Conservation (phyloP, 169 alveolate genomes). For the Plasmodium ovale region DNA sequence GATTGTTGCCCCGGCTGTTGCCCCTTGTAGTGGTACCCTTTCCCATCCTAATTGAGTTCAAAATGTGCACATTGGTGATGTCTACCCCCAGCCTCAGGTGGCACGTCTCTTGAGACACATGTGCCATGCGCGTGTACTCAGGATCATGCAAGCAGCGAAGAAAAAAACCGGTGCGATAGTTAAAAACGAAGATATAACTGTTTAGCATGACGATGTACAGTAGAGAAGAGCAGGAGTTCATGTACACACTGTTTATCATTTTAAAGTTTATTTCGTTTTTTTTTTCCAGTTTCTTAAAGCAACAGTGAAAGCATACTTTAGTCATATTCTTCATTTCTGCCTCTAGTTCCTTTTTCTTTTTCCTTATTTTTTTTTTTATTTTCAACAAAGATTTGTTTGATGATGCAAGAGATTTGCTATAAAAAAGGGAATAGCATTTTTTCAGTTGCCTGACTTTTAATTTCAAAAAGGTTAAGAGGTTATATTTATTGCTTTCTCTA, state of each 20-base stretch:
- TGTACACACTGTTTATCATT: conserved; percentile 58
- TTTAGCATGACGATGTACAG: conserved; percentile 39
- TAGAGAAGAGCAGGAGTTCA: conserved; percentile 47
- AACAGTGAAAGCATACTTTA: conserved; percentile 65
- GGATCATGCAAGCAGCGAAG: conserved; percentile 42
- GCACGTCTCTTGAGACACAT: conserved; percentile 15
- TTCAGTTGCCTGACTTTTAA: conserved; percentile 1
- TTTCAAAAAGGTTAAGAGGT: conserved; percentile 13
- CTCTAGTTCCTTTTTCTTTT: conserved; percentile 15
- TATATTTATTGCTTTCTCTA: conserved; percentile 20
- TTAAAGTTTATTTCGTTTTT: conserved; percentile 73
- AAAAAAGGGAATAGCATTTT: neutral
- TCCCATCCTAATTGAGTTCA: conserved; percentile 13
- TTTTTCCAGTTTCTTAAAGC: conserved; percentile 63
- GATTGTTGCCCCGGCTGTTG: neutral
- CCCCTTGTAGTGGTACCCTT: neutral
- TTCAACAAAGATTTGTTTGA: neutral
- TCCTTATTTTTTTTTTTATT: neutral
- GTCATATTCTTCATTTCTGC: conserved; percentile 28
- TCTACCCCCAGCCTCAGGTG: conserved; percentile 36
- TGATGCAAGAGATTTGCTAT: neutral
- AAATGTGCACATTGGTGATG: conserved; percentile 23
- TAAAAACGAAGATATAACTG: conserved; percentile 33
- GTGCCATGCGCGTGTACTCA: conserved; percentile 3
- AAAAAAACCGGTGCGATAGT: conserved; percentile 33